Evolutionary conservation across 169 alveolate species (phyloP).

Genomic region (Plasmodium fragile): DNA sequence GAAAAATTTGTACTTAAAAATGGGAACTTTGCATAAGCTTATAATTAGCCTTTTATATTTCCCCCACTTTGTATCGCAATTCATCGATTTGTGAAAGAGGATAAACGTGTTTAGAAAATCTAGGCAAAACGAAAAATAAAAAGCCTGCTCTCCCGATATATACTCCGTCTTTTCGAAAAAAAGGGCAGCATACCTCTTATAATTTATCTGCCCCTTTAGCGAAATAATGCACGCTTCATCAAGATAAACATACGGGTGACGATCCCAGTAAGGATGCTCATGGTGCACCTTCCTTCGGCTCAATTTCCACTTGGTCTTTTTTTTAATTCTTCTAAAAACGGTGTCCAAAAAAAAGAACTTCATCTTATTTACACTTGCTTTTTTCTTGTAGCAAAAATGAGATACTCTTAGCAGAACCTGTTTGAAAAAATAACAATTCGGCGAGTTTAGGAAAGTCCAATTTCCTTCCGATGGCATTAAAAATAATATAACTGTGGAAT

Average conservation of each 20-base stretch:
- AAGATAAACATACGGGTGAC: neutral
- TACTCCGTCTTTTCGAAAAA: neutral
- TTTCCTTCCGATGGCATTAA: conserved; percentile 19
- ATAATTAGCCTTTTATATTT: conserved; percentile 26
- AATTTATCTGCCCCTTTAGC: neutral
- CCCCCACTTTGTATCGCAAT: neutral
- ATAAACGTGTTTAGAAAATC: conserved; percentile 32
- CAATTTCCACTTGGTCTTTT: conserved; percentile 14
- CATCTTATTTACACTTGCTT: neutral
- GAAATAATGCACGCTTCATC: neutral
- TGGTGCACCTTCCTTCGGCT: neutral
- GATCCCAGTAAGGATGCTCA: neutral
- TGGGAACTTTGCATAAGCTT: conserved; percentile 26
- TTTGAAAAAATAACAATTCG: conserved; percentile 37
- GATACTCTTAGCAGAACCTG: conserved; percentile 37
- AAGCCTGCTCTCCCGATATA: conserved; percentile 8
- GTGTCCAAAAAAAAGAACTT: conserved; percentile 28
- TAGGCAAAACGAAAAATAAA: conserved; percentile 38
- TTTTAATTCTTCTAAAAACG: conserved; percentile 27
- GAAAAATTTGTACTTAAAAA: conserved; percentile 28
- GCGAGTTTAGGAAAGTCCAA: conserved; percentile 9
- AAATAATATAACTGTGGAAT: conserved; percentile 15
- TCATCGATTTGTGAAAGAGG: neutral
- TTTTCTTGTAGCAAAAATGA: conserved; percentile 15
- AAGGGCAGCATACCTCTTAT: neutral